These are phyloP conservation scores for Boletus subparvulus DNA, from an alignment of 768 basidiomycete genomes.

Conservation along the genomic window DNA sequence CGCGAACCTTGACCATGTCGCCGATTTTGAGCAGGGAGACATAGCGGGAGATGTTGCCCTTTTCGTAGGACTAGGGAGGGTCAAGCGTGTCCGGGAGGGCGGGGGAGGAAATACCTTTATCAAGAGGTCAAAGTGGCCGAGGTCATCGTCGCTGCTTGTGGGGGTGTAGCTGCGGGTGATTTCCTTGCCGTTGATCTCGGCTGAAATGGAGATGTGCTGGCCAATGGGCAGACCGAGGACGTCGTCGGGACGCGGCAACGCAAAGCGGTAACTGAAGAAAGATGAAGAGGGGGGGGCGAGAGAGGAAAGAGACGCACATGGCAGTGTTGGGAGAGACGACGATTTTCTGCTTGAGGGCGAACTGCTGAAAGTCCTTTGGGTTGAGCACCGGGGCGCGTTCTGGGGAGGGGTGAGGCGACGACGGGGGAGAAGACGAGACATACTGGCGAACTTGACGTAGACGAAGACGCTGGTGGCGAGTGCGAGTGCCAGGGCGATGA, in stretches of 20 bases:
- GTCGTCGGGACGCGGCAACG: constrained; percentile 68
- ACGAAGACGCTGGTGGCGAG: constrained; percentile 49
- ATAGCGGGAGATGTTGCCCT: constrained; percentile 93
- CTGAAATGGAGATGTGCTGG: constrained; percentile 91
- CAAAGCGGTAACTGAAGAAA: constrained; percentile 81
- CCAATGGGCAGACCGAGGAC: constrained; percentile 93
- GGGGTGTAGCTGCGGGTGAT: constrained; percentile 94
- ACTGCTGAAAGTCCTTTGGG: constrained; percentile 76
- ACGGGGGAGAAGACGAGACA: constrained; percentile 24
- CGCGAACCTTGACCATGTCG: constrained; percentile 87
- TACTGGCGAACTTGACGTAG: constrained; percentile 52
- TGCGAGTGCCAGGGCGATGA: constrained; percentile 52
- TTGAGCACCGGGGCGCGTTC: constrained; percentile 71
- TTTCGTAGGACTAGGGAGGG: constrained; percentile 77
- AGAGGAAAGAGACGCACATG: constrained; percentile 53
- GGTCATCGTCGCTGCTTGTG: constrained; percentile 89
- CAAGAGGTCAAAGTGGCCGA: constrained; percentile 92
- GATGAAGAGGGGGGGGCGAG: not conserved
- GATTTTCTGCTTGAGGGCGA: constrained; percentile 77
- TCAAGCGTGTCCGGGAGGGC: not conserved
- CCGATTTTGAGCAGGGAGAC: constrained; percentile 81
- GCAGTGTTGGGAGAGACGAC: constrained; percentile 94
- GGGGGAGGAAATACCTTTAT: constrained; percentile 69
- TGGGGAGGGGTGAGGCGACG: constrained; percentile 27
- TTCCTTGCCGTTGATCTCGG: constrained; percentile 89